Evolutionary conservation across 345 rosid species (phyloP).

Genomic region (Acer campestre): DNA sequence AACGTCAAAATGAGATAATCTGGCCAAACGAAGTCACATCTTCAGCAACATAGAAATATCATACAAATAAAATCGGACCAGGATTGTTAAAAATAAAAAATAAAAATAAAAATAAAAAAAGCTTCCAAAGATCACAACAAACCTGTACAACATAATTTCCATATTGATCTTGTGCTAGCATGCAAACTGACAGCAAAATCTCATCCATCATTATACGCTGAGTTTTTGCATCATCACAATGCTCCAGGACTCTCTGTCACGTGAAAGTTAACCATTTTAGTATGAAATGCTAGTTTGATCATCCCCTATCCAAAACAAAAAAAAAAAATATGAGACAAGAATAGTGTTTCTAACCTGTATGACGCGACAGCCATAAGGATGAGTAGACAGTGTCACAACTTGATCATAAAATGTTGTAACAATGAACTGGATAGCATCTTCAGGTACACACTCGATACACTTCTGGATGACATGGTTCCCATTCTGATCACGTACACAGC

Average conservation of each 20-base stretch:
- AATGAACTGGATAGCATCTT: conserved; percentile 78
- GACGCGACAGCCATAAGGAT: conserved; percentile 98
- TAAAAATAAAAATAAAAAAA: background rate
- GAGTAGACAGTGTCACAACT: conserved; percentile 81
- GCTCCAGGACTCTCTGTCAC: conserved; percentile 88
- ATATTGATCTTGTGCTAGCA: conserved; percentile 96
- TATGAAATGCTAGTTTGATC: conserved; percentile 8
- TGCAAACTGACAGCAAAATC: conserved; percentile 72
- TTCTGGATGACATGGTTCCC: conserved; percentile 98
- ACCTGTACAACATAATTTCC: conserved; percentile 99
- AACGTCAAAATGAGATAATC: background rate
- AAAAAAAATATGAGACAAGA: background rate
- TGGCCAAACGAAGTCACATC: background rate
- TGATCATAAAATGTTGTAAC: conserved; percentile 86
- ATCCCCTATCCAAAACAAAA: conserved; percentile 3
- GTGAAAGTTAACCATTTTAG: conserved; percentile 23
- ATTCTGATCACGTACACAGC: conserved; percentile 95
- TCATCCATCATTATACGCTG: conserved; percentile 92
- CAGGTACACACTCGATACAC: conserved; percentile 95
- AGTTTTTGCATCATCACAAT: conserved; percentile 71
- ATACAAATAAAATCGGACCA: background rate
- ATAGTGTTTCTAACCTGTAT: conserved; percentile 60
- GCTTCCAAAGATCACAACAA: conserved; percentile 23
- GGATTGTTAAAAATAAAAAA: background rate
- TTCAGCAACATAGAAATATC: background rate